Percentiles rank a stretch among this genome's conserved stretches.
These are phyloP conservation scores for Stephania yunnanensis DNA, from an alignment of 164 flowering plant genomes.

Conservation along the genomic window DNA sequence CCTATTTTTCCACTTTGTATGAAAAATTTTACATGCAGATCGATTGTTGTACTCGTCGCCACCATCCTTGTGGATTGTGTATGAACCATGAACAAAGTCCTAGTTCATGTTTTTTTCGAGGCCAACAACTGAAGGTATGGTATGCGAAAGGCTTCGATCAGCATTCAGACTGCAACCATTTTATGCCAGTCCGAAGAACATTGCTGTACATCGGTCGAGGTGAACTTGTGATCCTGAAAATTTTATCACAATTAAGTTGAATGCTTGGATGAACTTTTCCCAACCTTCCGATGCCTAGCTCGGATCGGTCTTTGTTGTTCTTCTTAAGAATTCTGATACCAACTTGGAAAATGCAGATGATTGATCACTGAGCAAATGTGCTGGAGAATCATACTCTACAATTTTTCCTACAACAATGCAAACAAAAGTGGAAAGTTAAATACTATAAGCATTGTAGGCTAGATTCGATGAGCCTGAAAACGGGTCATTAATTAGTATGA, in stretches of 20 bases:
- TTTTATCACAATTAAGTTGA: neutral
- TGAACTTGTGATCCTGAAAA: neutral
- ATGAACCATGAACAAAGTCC: neutral
- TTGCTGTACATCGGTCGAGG: neutral
- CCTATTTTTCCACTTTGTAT: neutral
- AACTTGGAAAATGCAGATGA: slow-evolving; percentile 71
- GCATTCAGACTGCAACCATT: neutral
- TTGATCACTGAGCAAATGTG: slow-evolving; percentile 34
- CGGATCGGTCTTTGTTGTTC: slow-evolving; percentile 28
- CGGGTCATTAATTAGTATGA: neutral
- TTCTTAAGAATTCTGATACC: slow-evolving; percentile 56
- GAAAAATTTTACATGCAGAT: neutral
- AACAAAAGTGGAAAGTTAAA: neutral
- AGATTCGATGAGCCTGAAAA: neutral
- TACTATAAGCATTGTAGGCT: neutral
- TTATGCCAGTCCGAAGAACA: neutral
- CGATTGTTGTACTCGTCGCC: too few species aligned
- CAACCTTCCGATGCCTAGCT: neutral
- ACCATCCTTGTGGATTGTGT: neutral
- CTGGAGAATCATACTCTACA: slow-evolving; percentile 63
- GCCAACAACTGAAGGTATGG: neutral
- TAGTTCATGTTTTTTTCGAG: neutral
- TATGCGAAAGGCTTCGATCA: neutral
- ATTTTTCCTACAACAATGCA: slow-evolving; percentile 48
- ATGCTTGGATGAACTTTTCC: slow-evolving; percentile 45